Conservation (phyloP, 2,329 filamentous ascomycete species). For the Trichophyton verrucosum region DNA sequence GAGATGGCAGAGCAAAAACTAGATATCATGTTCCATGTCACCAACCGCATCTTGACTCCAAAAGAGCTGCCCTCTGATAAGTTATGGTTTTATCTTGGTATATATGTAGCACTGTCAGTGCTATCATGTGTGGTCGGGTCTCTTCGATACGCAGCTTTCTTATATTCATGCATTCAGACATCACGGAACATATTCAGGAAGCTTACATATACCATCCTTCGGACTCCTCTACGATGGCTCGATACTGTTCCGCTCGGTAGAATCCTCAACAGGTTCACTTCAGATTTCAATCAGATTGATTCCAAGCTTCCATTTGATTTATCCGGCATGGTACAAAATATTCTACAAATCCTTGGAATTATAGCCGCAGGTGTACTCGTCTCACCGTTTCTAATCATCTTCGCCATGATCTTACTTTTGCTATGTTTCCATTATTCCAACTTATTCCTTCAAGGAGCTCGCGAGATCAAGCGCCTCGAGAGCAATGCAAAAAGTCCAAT, state of each 20-base stretch:
- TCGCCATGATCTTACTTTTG: slow-evolving; percentile 47
- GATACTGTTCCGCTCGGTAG: slow-evolving; percentile 68
- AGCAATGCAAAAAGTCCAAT: slow-evolving; percentile 66
- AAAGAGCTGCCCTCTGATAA: slow-evolving; percentile 14
- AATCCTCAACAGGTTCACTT: slow-evolving; percentile 64
- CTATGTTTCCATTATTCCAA: slow-evolving; percentile 48
- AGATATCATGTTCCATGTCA: slow-evolving; percentile 11
- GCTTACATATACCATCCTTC: slow-evolving; percentile 54
- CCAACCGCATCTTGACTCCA: background rate
- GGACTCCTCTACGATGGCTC: slow-evolving; percentile 64
- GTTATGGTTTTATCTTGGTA: slow-evolving; percentile 51
- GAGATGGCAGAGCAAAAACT: slow-evolving; percentile 9
- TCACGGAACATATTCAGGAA: slow-evolving; percentile 56
- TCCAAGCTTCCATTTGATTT: slow-evolving; percentile 52
- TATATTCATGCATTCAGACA: slow-evolving; percentile 52
- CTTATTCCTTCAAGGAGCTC: slow-evolving; percentile 55
- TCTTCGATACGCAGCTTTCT: slow-evolving; percentile 51
- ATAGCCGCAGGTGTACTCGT: slow-evolving; percentile 56
- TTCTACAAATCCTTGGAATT: slow-evolving; percentile 52
- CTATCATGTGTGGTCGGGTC: slow-evolving; percentile 48
- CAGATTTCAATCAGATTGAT: slow-evolving; percentile 65
- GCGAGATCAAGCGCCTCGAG: slow-evolving; percentile 66
- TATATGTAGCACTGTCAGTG: slow-evolving; percentile 54
- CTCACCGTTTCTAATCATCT: slow-evolving; percentile 52
- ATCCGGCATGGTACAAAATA: slow-evolving; percentile 46